A percentile compares a stretch with the other conserved stretches of the same genome.
Conservation (phyloP, 208 protist species). For the Histomonas meleagridis region DNA sequence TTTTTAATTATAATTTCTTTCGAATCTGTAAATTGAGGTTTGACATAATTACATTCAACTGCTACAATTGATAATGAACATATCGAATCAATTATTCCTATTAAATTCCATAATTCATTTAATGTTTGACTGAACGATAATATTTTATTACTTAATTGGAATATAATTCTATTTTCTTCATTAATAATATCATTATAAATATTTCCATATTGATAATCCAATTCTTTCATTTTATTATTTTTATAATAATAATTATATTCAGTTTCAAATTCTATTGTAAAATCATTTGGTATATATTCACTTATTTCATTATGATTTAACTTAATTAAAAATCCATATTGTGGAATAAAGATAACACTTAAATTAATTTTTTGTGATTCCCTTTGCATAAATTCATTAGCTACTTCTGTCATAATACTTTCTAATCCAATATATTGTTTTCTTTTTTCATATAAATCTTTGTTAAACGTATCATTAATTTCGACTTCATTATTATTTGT, state of each 20-base stretch:
- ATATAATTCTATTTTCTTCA: not conserved
- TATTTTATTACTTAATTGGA: not conserved
- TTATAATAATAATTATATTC: constrained; percentile 10
- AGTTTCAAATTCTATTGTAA: not conserved
- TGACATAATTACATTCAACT: not conserved
- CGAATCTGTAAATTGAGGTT: not conserved
- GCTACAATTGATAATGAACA: not conserved
- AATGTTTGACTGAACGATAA: not conserved
- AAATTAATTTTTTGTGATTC: not conserved
- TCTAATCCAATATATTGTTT: not conserved
- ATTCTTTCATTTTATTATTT: constrained; percentile 6
- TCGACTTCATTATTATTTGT: not conserved
- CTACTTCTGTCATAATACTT: not conserved
- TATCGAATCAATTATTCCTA: not conserved
- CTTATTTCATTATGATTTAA: no score
- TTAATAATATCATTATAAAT: not conserved
- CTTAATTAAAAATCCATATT: not conserved
- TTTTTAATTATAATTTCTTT: not conserved
- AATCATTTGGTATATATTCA: not conserved
- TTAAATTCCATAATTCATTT: not conserved
- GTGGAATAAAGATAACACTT: constrained; percentile 1
- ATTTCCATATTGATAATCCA: not conserved
- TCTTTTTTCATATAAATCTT: not conserved
- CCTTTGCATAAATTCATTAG: not conserved
- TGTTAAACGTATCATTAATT: not conserved